Percentiles rank a stretch among this genome's conserved stretches.
Conservation (phyloP, 2,329 filamentous ascomycete species). For the Leptosphaerulina australis region DNA sequence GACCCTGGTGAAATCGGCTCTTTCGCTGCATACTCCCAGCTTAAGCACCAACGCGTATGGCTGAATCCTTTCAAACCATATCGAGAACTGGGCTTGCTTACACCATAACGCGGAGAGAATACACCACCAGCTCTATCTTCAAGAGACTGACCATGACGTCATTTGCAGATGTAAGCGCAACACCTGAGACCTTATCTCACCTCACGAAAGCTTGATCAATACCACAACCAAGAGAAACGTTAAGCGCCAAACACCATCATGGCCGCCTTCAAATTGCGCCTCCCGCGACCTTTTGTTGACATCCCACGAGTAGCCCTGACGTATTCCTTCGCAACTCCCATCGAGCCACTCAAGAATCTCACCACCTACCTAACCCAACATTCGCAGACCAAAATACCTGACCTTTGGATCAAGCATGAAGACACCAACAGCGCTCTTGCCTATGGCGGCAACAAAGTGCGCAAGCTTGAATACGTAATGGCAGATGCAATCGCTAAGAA, state of each 20-base stretch:
- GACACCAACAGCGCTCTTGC: conserved; percentile 15
- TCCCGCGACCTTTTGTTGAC: conserved; percentile 5
- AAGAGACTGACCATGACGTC: conserved; percentile 10
- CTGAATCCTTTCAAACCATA: conserved; percentile 16
- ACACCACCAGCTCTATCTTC: not conserved
- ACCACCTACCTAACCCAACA: conserved; percentile 1
- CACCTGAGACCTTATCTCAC: not conserved
- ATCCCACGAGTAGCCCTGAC: conserved; percentile 8
- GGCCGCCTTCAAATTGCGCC: not conserved
- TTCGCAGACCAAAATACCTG: not conserved
- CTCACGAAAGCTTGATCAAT: not conserved
- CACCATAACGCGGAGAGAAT: not conserved
- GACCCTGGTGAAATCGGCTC: conserved; percentile 12
- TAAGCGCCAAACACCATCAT: not conserved
- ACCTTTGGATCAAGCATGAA: conserved; percentile 17
- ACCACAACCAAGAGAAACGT: not conserved
- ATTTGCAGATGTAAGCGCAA: conserved; percentile 1
- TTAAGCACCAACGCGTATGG: conserved; percentile 14
- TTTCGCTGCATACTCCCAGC: conserved; percentile 2
- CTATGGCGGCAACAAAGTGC: conserved; percentile 16
- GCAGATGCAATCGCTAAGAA: conserved; percentile 13
- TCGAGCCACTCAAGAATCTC: conserved; percentile 9
- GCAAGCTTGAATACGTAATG: conserved; percentile 15
- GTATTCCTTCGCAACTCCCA: conserved; percentile 6
- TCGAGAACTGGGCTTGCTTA: conserved; percentile 13